phyloP scores from a whole-genome alignment of 495 filamentous ascomycete genomes.

The Tuber brumale region DNA sequence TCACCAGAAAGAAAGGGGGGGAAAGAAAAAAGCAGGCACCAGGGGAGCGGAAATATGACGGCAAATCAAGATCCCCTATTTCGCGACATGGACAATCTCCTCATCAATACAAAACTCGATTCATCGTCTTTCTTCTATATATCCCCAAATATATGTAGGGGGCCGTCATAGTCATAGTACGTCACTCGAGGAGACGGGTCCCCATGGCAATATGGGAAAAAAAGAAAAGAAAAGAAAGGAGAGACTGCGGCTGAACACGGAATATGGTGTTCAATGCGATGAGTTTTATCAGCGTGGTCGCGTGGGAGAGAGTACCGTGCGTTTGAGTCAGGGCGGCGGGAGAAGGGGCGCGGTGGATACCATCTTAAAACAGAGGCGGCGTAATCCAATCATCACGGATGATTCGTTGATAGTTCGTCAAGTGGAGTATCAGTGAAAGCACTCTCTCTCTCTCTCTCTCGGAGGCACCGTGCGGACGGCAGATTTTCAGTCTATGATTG shows the following conservation, averaged over 20 bases:
- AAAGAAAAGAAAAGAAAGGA: not conserved
- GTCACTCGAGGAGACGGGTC: not conserved
- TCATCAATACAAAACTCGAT: not conserved
- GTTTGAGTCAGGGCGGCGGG: not conserved
- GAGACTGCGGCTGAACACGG: constrained; percentile 1
- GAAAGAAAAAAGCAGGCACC: not conserved
- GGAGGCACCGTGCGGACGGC: not conserved
- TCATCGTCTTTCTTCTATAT: not conserved
- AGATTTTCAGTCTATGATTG: not conserved
- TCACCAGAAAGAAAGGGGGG: not conserved
- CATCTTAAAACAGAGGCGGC: not conserved
- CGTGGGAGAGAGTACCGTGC: not conserved
- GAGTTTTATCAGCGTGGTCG: not conserved
- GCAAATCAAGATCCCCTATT: not conserved
- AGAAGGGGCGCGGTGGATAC: not conserved
- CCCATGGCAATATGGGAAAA: not conserved
- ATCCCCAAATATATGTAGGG: not conserved
- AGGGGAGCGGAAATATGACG: not conserved
- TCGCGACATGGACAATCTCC: not conserved
- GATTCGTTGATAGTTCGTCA: not conserved
- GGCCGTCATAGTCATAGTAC: not conserved
- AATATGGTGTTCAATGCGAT: not conserved
- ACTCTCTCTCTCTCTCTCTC: not conserved
- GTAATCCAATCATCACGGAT: not conserved
- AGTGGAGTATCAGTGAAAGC: not conserved